A percentile compares a stretch with the other conserved stretches of the same genome.
Evolutionary conservation across 768 basidiomycete genomes (phyloP).

Genomic region (Rossbeevera mucosa): DNA sequence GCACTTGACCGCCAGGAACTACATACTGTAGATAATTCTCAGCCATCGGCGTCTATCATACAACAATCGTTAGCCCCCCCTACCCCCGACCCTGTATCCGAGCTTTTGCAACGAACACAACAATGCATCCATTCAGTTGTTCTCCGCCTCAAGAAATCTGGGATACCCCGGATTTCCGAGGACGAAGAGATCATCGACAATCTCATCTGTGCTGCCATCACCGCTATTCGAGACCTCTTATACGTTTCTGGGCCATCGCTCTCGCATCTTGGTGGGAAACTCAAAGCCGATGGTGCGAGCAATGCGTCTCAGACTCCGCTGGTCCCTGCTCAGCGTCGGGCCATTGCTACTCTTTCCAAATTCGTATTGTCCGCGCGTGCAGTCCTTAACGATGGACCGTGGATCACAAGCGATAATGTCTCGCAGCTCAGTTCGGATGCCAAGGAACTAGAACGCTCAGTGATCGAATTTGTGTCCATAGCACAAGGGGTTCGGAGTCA

Average conservation of each 20-base stretch:
- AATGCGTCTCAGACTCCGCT: conserved; percentile 51
- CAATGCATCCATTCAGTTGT: conserved; percentile 58
- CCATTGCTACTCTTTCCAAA: conserved; percentile 83
- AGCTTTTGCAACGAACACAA: conserved; percentile 54
- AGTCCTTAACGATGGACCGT: conserved; percentile 45
- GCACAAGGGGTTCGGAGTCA: conserved; percentile 42
- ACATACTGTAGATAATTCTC: not conserved
- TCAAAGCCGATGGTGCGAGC: conserved; percentile 24
- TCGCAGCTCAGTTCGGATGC: conserved; percentile 65
- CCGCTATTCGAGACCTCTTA: conserved; percentile 65
- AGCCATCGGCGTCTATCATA: conserved; percentile 19
- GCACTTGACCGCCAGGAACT: conserved; percentile 5
- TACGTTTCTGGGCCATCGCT: conserved; percentile 57
- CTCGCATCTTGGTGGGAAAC: conserved; percentile 49
- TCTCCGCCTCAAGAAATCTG: conserved; percentile 50
- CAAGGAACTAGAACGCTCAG: conserved; percentile 65
- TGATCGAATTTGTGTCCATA: conserved; percentile 62
- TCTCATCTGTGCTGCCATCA: conserved; percentile 55
- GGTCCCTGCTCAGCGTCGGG: conserved; percentile 74
- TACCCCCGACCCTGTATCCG: conserved; percentile 52
- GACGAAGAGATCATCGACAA: conserved; percentile 58
- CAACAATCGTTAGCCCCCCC: conserved; percentile 51
- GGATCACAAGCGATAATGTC: conserved; percentile 20
- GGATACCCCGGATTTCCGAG: conserved; percentile 42
- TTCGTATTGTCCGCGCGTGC: conserved; percentile 84